Base-by-base conservation (phyloP, 306 rosid species). In the Lathyrus oleraceus region DNA sequence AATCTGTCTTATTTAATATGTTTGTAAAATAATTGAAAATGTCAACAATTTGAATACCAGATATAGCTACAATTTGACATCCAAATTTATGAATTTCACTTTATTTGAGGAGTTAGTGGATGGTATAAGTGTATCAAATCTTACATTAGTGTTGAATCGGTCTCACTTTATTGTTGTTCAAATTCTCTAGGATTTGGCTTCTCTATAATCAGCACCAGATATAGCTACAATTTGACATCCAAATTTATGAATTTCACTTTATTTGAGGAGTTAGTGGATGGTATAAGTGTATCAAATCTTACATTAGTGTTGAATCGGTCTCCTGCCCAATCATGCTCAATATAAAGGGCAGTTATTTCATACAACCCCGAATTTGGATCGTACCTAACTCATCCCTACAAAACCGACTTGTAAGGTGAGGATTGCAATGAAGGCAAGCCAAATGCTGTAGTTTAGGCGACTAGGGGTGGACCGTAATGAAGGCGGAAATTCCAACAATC, bases 11-110 rank as follows among this genome's bases (percentile, higher is more conserved):
- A 61, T 67, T 59, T 32, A 20, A 49, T 47, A 28, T 67, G 45
- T 32, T 60, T 23, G n/a, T 68, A 60, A 60, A 57, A 15, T 68
- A 45, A 58, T 44, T 45, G 52, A 58, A 70, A 77, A 42, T 62
- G 51, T 77, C 61, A 62, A 53, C 23, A 42, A 70, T 70, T 69
- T 23, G 19, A 48, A 48, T n/a, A 11, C 42, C 11, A 53, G 72
- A 70, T 44, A 62, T 77, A 20, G 40, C 21, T 56, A 43, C 15
- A 74, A n/a, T 35, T 40, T 70, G 66, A 30, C 49, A 52, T 8
- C 19, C 58, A 45, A 17, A 32, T 76, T 28, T 51, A 76, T 38
- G 30, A 76, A 68, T 67, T 51, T 9, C 20, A 49, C 57, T 15
- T 52, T 61, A 14, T 32, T 42, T 61, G 21, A 53, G 52, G 72